Base-by-base conservation (phyloP, 768 basidiomycete species). In the Calvatia gigantea region DNA sequence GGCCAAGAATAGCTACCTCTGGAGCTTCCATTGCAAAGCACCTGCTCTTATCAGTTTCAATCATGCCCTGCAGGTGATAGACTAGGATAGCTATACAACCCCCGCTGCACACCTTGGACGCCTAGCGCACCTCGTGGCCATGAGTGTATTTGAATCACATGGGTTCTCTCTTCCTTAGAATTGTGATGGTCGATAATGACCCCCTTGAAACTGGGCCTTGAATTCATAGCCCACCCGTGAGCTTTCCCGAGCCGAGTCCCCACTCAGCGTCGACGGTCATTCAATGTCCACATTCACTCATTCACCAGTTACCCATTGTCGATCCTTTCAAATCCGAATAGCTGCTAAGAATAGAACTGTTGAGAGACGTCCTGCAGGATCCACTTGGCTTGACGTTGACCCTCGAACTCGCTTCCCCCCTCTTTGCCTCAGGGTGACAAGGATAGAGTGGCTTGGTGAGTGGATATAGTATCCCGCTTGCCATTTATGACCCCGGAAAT, bases 21-120 rank as follows among this genome's bases (percentile, higher is more conserved):
- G 46, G 31, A 35, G 29, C 46, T 48, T 48, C 46, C 46, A 33
- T 32, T 48, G 14, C 46, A n/a, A 48, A 31, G 46, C 45, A 31
- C 32, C 45, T 28, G 14, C 23, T 48, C 46, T 48, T 48, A 48
- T 48, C 46, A 48, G 9, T 48, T n/a, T 21, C 12, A 32, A 48
- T 48, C 17, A 21, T n/a, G 14, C 7, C 21, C 29, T 19, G 15
- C 19, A 29, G 46, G 17, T 48, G 46, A 48, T 48, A 48, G 46
- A 48, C 46, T 48, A 48, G 14, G 45, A 21, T 32, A 19, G 11
- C 28, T 31, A 48, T 31, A 48, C 33, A 31, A 46, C 28, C 27
- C 27, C 29, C 15, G 17, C 46, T 48, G 46, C 46, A 17, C 31
- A 48, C n/a, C n/a, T 31, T 48, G 46, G 27, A 33, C 17, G 41